phyloP scores from a whole-genome alignment of 495 filamentous ascomycete genomes.

The Penicillium canariense region DNA sequence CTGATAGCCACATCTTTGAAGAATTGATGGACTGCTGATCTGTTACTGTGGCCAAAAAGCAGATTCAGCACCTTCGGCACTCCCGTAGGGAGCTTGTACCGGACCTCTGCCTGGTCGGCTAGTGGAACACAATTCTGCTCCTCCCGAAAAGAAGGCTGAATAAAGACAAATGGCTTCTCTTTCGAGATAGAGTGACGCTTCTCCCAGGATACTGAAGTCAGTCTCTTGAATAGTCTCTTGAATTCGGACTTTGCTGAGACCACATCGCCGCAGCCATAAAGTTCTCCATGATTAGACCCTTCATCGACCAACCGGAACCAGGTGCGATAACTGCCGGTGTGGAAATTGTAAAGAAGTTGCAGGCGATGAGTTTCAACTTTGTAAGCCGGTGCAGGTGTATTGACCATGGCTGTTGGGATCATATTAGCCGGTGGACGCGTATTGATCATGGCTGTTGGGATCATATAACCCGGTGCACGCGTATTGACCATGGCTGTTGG shows the following conservation, averaged over 20 bases:
- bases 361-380: not conserved
- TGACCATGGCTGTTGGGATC: too few relatives aligned
- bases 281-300: not conserved
- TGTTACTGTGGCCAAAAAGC: not conserved
- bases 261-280: not conserved
- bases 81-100: not conserved
- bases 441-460: too few relatives aligned
- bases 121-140: not conserved
- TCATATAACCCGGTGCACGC: not conserved
- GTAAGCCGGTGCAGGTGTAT: not conserved
- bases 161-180: not conserved
- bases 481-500: too few relatives aligned
- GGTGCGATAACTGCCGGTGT: not conserved
- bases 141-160: conserved; percentile 1
- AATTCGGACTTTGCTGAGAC: conserved; percentile 2
- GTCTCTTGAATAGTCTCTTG: not conserved
- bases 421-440: not conserved
- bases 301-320: not conserved
- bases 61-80: not conserved
- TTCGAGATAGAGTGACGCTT: not conserved
- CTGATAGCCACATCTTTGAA: not conserved
- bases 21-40: not conserved
- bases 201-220: conserved; percentile 9
- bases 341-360: conserved; percentile 8
- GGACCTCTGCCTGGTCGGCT: not conserved